Conservation (phyloP, 495 filamentous ascomycete genomes). For the Penicillium diatomitis region DNA sequence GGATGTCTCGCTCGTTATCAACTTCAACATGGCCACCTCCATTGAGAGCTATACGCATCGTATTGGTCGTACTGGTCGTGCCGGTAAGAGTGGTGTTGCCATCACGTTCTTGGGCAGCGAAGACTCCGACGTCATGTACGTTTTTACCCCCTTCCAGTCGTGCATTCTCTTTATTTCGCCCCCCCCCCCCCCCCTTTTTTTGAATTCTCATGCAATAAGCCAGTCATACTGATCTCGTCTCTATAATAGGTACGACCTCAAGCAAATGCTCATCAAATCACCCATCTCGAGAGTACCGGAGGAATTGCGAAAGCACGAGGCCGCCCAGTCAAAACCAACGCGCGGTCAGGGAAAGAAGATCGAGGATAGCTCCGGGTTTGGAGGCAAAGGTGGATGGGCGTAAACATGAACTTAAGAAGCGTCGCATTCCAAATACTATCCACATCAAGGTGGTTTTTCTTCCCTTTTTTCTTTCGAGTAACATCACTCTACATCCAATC, state of each 20-base stretch:
- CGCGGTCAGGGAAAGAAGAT: slow-evolving; percentile 51
- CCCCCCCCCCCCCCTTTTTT: too few species aligned
- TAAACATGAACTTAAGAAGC: background rate
- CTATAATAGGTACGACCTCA: slow-evolving; percentile 59
- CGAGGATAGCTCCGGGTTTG: slow-evolving; percentile 53
- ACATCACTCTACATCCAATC: too few species aligned
- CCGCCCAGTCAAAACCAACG: slow-evolving; percentile 73
- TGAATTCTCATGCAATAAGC: too few species aligned
- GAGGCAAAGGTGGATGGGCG: slow-evolving; percentile 48
- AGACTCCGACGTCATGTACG: slow-evolving; percentile 85
- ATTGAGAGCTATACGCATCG: slow-evolving; percentile 98
- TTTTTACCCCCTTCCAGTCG: slow-evolving; percentile 4
- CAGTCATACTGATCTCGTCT: slow-evolving; percentile 8
- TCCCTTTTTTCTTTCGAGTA: too few species aligned
- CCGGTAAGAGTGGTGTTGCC: slow-evolving; percentile 93
- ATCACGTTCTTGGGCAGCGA: slow-evolving; percentile 95
- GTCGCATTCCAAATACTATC: too few species aligned
- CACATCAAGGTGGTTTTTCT: too few species aligned
- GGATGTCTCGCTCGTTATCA: slow-evolving; percentile 88
- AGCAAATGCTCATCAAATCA: slow-evolving; percentile 92
- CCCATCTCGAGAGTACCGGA: slow-evolving; percentile 85
- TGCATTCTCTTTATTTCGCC: background rate
- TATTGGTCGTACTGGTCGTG: slow-evolving; percentile 95
- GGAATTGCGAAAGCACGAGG: slow-evolving; percentile 87
- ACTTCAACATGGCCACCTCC: slow-evolving; percentile 95